Base-by-base conservation (phyloP, 164 flowering plant species). In the Taxillus chinensis region DNA sequence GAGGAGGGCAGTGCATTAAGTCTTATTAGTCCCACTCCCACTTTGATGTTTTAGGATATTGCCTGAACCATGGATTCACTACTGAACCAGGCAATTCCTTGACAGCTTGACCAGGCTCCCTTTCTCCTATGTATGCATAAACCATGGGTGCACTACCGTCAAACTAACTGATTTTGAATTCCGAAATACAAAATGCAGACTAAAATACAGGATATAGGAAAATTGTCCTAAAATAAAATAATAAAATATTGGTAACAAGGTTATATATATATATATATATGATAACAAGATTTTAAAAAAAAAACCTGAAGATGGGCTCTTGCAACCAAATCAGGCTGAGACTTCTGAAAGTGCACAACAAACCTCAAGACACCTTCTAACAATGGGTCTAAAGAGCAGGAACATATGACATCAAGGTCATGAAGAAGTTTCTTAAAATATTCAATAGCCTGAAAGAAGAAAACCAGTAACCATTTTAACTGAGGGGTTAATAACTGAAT, bases 241-340 rank as follows among this genome's bases (percentile, higher is more conserved):
- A 48, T 7, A 48, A 48, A 48, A 48, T 48, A 9, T 6, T 6
- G 46, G 46, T 6, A 43, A 43, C 46, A 43, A 9, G 2, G 46
- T 43, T 43, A 9, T 9, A 43, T 43, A 13, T 13, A 16, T 27
- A 41, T 5, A 41, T 41, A 57, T 38, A 52, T 4, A 54, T 11
- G 14, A 16, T 16, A 43, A 27, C 11, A 14, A 5, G 14, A 48
- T 12, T 4, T 4, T 4, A 6, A 56, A 3, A 66, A 14, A 59
- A 63, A 60, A 67, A 93, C 99, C 95, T 93, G 99, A 55, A 93
- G 80, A 82, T 82, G 85, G 74, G 93, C 85, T 82, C 99, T 89
- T 69, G 97, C 87, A 73, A 93, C 96, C 77, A 93, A 77, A 82
- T 87, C 97, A 63, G 97, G 99, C 64, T 87, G 82, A 62, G 77